phyloP scores from a whole-genome alignment of 1,284 basidiomycete genomes.

The Ganoderma resinaceum region DNA sequence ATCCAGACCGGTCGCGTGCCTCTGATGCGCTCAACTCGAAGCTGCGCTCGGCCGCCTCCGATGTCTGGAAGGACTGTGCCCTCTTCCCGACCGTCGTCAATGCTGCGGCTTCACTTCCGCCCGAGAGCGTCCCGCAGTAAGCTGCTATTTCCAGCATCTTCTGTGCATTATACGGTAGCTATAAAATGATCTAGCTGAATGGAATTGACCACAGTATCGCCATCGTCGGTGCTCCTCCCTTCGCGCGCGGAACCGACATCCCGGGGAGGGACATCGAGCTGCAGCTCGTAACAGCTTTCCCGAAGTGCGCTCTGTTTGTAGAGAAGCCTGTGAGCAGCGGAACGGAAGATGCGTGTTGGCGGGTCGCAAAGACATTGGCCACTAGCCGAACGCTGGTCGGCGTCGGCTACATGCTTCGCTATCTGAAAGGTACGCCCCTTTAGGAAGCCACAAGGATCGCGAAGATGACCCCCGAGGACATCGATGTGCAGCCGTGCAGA shows the following conservation, averaged over 20 bases:
- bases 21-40: conserved; percentile 25
- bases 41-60: conserved; percentile 3
- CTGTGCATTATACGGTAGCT: not conserved
- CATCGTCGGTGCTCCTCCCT: conserved; percentile 64
- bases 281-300: conserved; percentile 61
- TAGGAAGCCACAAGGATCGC: not conserved
- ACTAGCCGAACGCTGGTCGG: conserved; percentile 27
- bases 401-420: conserved; percentile 58
- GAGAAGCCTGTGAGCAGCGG: conserved; percentile 59
- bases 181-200: not conserved
- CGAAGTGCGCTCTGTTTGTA: conserved; percentile 59
- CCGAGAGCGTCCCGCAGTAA: conserved; percentile 21
- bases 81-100: conserved; percentile 24
- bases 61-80: conserved; percentile 25
- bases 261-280: conserved; percentile 63
- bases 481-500: conserved; percentile 55
- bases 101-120: conserved; percentile 18
- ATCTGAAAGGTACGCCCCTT: conserved; percentile 47
- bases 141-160: not conserved
- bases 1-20: conserved; percentile 29
- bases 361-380: conserved; percentile 29
- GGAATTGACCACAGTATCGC: conserved; percentile 49
- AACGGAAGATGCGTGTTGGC: conserved; percentile 32
- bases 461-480: not conserved
- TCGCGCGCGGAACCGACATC: conserved; percentile 55